Conservation (phyloP, 2,329 filamentous ascomycete species). For the Ophiocordyceps camponoti-floridani region DNA sequence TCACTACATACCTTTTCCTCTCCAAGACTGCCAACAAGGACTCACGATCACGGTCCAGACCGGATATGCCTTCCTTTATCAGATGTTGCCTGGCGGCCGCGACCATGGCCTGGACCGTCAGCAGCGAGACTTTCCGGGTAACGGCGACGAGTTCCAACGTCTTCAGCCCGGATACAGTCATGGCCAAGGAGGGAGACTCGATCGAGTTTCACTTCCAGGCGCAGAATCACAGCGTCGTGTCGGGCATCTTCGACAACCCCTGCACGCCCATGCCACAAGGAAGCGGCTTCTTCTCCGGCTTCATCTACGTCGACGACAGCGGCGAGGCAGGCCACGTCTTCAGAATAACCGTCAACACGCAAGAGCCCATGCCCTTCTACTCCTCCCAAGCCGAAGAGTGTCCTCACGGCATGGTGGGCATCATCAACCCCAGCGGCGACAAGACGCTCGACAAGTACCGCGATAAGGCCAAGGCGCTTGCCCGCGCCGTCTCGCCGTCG, state of each 20-base stretch:
- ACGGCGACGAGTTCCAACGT: conserved; percentile 13
- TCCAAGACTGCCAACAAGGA: too few relatives aligned
- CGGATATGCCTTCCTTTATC: conserved; percentile 13
- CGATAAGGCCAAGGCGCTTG: conserved; percentile 10
- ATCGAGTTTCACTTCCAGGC: conserved; percentile 19
- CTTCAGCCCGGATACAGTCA: conserved; percentile 15
- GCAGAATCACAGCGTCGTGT: conserved; percentile 19
- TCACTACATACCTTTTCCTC: not conserved
- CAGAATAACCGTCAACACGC: conserved; percentile 14
- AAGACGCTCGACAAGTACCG: conserved; percentile 14
- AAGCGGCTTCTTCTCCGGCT: conserved; percentile 20
- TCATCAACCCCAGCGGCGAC: conserved; percentile 15
- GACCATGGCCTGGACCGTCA: conserved; percentile 8
- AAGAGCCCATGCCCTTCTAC: conserved; percentile 18
- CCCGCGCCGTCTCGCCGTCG: conserved; percentile 10
- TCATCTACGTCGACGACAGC: conserved; percentile 9
- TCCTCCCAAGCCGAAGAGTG: conserved; percentile 20
- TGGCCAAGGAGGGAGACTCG: conserved; percentile 14
- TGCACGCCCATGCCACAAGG: conserved; percentile 14
- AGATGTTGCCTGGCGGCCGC: conserved; percentile 8
- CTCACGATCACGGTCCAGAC: too few relatives aligned
- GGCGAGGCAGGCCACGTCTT: conserved; percentile 16
- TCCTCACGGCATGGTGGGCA: conserved; percentile 19
- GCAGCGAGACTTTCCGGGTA: conserved; percentile 15
- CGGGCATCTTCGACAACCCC: conserved; percentile 16